A percentile compares a stretch with the other conserved stretches of the same genome.
Conservation (phyloP, 1,284 basidiomycete species). For the Ustilago esculenta region DNA sequence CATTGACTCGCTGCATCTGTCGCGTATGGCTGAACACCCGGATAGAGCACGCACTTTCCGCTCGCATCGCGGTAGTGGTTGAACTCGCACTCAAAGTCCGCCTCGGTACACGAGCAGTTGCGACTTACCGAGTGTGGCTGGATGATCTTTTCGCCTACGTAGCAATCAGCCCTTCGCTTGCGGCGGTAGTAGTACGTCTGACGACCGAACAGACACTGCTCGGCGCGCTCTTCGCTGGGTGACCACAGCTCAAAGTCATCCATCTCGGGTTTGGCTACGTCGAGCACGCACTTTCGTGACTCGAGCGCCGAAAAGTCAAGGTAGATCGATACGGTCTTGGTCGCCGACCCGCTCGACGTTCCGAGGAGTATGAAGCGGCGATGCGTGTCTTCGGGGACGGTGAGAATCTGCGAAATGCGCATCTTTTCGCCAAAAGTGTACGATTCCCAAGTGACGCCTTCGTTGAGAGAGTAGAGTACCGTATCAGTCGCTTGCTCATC, state of each 20-base stretch:
- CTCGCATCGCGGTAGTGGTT: constrained; percentile 60
- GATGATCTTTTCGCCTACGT: constrained; percentile 57
- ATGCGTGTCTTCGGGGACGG: constrained; percentile 88
- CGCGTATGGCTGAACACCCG: constrained; percentile 37
- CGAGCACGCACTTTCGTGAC: constrained; percentile 55
- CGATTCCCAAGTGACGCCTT: constrained; percentile 86
- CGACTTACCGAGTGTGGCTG: constrained; percentile 50
- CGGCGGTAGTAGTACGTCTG: constrained; percentile 64
- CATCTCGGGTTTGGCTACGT: constrained; percentile 41
- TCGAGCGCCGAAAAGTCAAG: constrained; percentile 83
- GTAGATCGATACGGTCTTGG: constrained; percentile 78
- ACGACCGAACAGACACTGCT: constrained; percentile 63
- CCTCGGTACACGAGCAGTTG: constrained; percentile 59
- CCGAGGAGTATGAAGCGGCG: constrained; percentile 90
- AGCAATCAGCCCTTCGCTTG: constrained; percentile 61
- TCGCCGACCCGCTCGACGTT: constrained; percentile 70
- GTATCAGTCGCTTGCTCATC: constrained; percentile 92
- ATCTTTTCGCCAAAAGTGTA: constrained; percentile 85
- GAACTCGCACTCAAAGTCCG: constrained; percentile 67
- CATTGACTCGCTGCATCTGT: constrained; percentile 55
- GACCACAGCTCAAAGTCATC: constrained; percentile 66
- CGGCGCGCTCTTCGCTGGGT: constrained; percentile 60
- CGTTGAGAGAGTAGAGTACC: constrained; percentile 86
- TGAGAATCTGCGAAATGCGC: constrained; percentile 81
- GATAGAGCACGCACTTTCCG: constrained; percentile 58